Percentiles rank a stretch among this genome's conserved stretches.
phyloP scores from a whole-genome alignment of 208 protist species.

The Leishmania gerbilli region DNA sequence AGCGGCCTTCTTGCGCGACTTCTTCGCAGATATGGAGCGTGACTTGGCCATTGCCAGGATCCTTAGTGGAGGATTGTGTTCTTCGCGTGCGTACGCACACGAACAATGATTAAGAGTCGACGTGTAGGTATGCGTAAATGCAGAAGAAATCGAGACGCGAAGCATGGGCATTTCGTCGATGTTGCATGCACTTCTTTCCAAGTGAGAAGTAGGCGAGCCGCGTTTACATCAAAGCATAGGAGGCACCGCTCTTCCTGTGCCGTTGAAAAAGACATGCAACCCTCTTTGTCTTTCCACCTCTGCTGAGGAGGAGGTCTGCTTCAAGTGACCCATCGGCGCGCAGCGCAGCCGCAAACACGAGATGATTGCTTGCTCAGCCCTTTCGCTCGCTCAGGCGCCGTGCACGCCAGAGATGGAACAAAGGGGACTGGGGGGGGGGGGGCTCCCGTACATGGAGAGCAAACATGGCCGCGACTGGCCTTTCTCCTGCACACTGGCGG shows the following conservation, averaged over 20 bases:
- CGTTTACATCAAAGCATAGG: neutral
- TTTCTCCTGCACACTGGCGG: neutral
- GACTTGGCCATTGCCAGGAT: conserved; percentile 13
- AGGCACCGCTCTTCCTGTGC: neutral
- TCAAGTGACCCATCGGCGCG: neutral
- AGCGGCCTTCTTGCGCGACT: conserved; percentile 32
- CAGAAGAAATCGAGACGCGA: neutral
- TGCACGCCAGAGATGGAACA: neutral
- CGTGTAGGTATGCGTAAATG: no score
- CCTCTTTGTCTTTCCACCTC: neutral
- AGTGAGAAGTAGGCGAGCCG: neutral
- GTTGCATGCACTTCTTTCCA: neutral
- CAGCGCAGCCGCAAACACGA: no score
- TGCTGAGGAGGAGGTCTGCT: neutral
- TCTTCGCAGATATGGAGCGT: conserved; percentile 13
- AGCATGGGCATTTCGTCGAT: neutral
- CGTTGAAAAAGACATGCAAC: neutral
- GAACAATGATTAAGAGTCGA: neutral
- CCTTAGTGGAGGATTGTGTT: neutral
- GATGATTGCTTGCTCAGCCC: neutral
- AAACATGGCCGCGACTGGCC: neutral
- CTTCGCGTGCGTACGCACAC: neutral
- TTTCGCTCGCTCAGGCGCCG: neutral
- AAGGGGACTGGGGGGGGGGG: neutral
- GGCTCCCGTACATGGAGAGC: neutral